Percentiles rank a stretch among this genome's conserved stretches.
phyloP scores from a whole-genome alignment of 2,329 filamentous ascomycete species.

The Aspergillus brasiliensis region DNA sequence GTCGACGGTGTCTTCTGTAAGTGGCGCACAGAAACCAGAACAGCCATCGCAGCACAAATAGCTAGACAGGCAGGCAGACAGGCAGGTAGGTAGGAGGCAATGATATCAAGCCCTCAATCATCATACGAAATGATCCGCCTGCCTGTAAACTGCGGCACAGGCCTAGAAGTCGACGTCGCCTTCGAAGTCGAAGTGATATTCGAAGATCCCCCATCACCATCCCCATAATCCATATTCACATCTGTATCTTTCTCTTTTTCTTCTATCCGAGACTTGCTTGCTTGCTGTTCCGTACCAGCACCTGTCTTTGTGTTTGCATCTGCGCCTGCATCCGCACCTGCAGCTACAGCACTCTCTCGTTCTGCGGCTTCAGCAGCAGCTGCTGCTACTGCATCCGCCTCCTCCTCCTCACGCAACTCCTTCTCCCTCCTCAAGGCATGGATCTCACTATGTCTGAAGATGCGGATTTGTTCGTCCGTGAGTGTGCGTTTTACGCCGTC shows the following conservation, averaged over 20 bases:
- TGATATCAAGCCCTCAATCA: conserved; percentile 27
- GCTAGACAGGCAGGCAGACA: not conserved
- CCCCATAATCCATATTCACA: conserved; percentile 55
- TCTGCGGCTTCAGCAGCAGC: not conserved
- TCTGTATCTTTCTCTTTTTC: conserved; percentile 29
- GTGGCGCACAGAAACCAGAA: too few relatives aligned
- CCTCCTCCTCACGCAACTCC: conserved; percentile 34
- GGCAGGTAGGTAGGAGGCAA: not conserved
- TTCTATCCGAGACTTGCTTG: not conserved
- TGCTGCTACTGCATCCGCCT: conserved; percentile 23
- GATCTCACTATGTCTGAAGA: conserved; percentile 88
- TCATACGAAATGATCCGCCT: conserved; percentile 42
- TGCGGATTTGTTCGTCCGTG: conserved; percentile 86
- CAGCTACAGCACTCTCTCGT: not conserved
- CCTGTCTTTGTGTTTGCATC: not conserved
- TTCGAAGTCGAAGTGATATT: too few relatives aligned
- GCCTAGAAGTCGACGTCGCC: not conserved
- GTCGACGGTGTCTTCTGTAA: too few relatives aligned
- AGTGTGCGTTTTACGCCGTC: conserved; percentile 87
- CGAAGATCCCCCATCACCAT: conserved; percentile 14
- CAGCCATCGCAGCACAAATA: too few relatives aligned
- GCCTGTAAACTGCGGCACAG: conserved; percentile 22
- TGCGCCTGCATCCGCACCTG: too few relatives aligned
- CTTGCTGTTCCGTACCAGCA: not conserved
- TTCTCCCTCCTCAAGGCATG: conserved; percentile 65